Evolutionary conservation across 108 stramenopile species (phyloP), one percentile per base, ranked within the genome.

Genomic region (Skeletonema tropicum): DNA sequence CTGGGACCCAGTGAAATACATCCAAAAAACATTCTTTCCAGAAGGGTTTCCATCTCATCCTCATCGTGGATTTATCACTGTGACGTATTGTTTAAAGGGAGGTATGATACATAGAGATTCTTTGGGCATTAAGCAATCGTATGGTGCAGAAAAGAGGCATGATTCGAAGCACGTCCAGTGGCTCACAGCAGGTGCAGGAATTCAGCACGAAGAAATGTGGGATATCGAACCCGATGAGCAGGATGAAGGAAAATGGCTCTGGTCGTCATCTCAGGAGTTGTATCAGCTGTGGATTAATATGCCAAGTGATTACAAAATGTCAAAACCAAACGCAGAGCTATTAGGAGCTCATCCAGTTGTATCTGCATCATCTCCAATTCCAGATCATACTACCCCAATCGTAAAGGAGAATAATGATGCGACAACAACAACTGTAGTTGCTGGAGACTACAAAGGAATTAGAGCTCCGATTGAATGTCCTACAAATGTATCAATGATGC

Each of bases 171-270:
- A 90, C 55, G 81, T 82, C 9, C 95, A 96, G 76, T 96, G 93
- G 92, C 68, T 96, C 6, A 85, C 73, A 8, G 87, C 95, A 23
- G 95, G 92, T 3, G 79, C 85, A n/a, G 95, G 95, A 12, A 63
- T 94, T 41, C 73, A 92, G 70, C 95, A 96, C 68, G 95, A 96
- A 76, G 95, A 96, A 87, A 91, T 96, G 89, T 96, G 90, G 86
- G 85, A 91, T 77, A 70, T 85, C 14, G 70, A 70, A 31, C 67
- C 71, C 3, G 71, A 70, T 58, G 55, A 45, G 7, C 30, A 67
- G 35, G 77, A 73, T 42, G 13, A 71, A 36, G 62, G 65, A 0
- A 70, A 57, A 21, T 69, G 48, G 35, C 49, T 83, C 7, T 61
- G 68, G 46, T 71, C 79, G 25, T 58, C 61, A 3, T 66, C 66